These are phyloP conservation scores for Dissophora ornata DNA, from an alignment of 192 early-diverging fungal species.

Conservation along the genomic window DNA sequence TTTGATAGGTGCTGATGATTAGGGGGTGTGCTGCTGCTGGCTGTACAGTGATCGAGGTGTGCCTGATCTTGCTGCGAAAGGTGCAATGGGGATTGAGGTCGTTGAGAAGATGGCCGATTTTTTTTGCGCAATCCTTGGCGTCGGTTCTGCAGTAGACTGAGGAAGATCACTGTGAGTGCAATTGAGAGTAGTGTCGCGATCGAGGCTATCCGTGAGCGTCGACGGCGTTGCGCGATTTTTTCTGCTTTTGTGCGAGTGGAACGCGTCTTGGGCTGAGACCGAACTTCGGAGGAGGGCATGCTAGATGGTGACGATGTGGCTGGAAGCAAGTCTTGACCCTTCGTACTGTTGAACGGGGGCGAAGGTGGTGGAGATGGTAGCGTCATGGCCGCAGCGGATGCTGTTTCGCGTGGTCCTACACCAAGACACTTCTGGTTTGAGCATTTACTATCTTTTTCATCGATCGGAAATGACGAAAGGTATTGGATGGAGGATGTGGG, in stretches of 20 bases:
- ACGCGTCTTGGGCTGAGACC: no score
- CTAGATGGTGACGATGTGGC: background rate
- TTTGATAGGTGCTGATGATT: no score
- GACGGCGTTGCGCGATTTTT: background rate
- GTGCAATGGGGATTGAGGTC: no score
- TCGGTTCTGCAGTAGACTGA: slow-evolving; percentile 37
- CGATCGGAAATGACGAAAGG: slow-evolving; percentile 9
- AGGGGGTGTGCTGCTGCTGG: background rate
- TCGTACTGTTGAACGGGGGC: background rate
- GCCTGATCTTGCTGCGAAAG: no score
- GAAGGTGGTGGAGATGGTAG: slow-evolving; percentile 7
- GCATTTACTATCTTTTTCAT: background rate
- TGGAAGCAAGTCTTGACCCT: background rate
- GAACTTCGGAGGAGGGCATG: background rate
- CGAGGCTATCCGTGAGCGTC: slow-evolving; percentile 1
- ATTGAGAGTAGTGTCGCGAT: slow-evolving; percentile 43
- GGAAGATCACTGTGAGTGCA: slow-evolving; percentile 41
- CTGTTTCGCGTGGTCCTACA: slow-evolving; percentile 1
- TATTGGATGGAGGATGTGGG: background rate
- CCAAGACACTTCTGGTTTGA: no score
- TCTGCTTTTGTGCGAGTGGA: slow-evolving; percentile 1
- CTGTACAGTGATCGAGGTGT: no score
- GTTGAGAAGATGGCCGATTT: background rate
- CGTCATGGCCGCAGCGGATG: background rate
- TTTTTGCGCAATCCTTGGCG: slow-evolving; percentile 10